Conservation (phyloP, 2,329 filamentous ascomycete genomes). For the Ophiobolus disseminans region DNA sequence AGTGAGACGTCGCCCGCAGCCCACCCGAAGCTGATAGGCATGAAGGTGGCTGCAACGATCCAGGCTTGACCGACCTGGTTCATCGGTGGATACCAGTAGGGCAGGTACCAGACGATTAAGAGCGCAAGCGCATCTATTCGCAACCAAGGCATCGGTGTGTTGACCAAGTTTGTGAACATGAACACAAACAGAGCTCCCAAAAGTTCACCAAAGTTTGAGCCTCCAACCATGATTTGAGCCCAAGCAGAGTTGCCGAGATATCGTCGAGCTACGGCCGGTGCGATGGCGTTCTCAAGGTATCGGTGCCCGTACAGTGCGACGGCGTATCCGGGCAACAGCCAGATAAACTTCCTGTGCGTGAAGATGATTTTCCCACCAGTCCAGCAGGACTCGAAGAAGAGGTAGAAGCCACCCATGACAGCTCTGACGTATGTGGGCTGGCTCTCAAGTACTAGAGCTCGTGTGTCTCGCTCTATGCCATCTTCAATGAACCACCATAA, state of each 20-base stretch:
- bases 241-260: conserved; percentile 59
- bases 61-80: conserved; percentile 55
- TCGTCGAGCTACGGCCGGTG: conserved; percentile 55
- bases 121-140: conserved; percentile 57
- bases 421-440: conserved; percentile 49
- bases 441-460: conserved; percentile 29
- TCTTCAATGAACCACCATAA: conserved; percentile 57
- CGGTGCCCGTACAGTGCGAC: conserved; percentile 59
- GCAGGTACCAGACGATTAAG: conserved; percentile 58
- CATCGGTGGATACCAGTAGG: conserved; percentile 54
- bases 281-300: conserved; percentile 60
- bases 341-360: conserved; percentile 57
- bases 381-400: conserved; percentile 57
- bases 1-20: conserved; percentile 61
- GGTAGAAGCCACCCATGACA: conserved; percentile 49
- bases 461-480: conserved; percentile 35
- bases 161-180: conserved; percentile 57
- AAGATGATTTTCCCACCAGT: conserved; percentile 57
- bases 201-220: conserved; percentile 60
- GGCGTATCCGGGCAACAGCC: conserved; percentile 59
- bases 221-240: conserved; percentile 60
- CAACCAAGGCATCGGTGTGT: conserved; percentile 60
- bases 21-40: conserved; percentile 58
- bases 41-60: conserved; percentile 56
- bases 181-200: conserved; percentile 59